Percentiles rank a stretch among this genome's conserved stretches.
These are phyloP conservation scores for Stevia rebaudiana DNA, from an alignment of 140 eudicot genomes.

Conservation along the genomic window DNA sequence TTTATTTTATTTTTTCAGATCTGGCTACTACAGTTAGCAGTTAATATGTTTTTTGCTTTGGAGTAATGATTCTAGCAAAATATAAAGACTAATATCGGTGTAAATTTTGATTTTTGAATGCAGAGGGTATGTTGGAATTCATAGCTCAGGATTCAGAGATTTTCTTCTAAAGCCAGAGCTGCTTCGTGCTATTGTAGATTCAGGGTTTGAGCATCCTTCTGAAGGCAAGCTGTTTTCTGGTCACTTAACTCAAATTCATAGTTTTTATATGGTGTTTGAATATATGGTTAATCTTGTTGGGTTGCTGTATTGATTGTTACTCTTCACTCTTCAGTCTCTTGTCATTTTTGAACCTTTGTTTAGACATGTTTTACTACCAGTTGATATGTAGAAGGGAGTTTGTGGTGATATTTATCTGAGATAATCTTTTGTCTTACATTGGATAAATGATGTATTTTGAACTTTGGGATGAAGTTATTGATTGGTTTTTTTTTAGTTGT, in stretches of 20 bases:
- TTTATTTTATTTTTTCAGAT: background rate
- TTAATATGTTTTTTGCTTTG: background rate
- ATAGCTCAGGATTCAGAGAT: conserved; percentile 92
- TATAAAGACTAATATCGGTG: background rate
- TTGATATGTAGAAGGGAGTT: background rate
- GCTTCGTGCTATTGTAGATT: conserved; percentile 26
- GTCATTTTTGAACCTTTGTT: background rate
- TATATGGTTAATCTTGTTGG: background rate
- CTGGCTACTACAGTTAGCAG: background rate
- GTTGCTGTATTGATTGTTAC: background rate
- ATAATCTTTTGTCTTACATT: background rate
- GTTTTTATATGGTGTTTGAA: background rate
- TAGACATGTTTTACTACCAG: background rate
- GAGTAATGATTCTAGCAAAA: background rate
- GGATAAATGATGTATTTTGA: background rate
- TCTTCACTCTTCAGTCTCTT: background rate
- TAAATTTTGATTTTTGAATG: background rate
- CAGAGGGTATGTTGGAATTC: conserved; percentile 92
- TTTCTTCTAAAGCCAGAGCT: conserved; percentile 85
- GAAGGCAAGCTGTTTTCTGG: conserved; percentile 53
- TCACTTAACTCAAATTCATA: conserved; percentile 7
- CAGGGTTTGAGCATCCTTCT: conserved; percentile 86
- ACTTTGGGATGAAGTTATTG: no score
- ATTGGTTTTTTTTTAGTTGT: background rate
- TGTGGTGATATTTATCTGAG: background rate